Evolutionary conservation across 345 rosid species (phyloP), one percentile per base, ranked within the genome.

Genomic region (Rhizophora mangle): DNA sequence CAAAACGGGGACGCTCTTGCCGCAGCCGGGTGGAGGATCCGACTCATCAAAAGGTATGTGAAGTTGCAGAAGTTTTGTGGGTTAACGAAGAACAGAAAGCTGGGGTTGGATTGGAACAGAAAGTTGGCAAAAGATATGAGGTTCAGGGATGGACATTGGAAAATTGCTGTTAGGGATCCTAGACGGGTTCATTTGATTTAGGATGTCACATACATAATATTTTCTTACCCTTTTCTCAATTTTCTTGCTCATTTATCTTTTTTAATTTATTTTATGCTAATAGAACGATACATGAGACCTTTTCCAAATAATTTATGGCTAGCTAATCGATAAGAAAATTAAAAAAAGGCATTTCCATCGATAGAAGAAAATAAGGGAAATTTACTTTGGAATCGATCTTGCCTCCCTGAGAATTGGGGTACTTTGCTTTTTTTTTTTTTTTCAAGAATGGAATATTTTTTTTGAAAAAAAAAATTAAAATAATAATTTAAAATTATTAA

Each of bases 11-110:
- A 68, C 6, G 93, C 95, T 60, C 84, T 96, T 6, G 76, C 85
- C 1, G 79, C 79, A 10, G 86, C 97, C 1, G 98, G 99, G 1
- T 95, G 99, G 99, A 81, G 79, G 68, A 82, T 95, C 36, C 82
- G 91, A 47, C 59, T 81, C 62, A 87, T 95, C 69, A 68, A 53
- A 27, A 75, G 98, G 64, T 89, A 86, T 20, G 62, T 72, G 70
- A 66, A 29, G 62, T 72, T 94, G 76, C 92, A 88, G 51, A 83
- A 49, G 69, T 74, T 84, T 67, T 94, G 98, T 68, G 86, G 91
- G 80, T 69, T 94, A 67, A 91, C 88, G 1, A 77, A 86, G 68
- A 31, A 66, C 73, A 81, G 98, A 74, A 88, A 80, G 72, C 82
- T 83, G 30, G 89, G 89, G 56, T 77, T 94, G 74, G 89, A 91